Percentiles rank a stretch among this genome's conserved stretches.
Conservation (phyloP, 495 filamentous ascomycete species). For the Parmelia sp. region DNA sequence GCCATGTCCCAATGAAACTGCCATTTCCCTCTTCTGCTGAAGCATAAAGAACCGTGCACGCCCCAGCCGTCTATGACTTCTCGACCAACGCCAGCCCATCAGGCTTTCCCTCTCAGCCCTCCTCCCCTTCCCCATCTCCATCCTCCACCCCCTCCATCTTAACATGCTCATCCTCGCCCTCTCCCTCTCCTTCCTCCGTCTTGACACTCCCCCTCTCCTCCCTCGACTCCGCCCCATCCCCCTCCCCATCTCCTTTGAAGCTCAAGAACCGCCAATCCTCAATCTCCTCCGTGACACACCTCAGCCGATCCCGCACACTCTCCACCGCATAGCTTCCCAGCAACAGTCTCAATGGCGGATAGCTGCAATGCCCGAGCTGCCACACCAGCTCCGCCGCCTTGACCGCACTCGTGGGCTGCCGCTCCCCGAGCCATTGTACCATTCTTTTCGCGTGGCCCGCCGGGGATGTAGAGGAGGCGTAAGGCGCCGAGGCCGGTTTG, state of each 20-base stretch:
- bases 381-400: conserved; percentile 94
- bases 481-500: conserved; percentile 76
- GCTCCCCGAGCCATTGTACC: conserved; percentile 90
- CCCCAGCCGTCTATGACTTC: background rate
- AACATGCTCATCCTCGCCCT: conserved; percentile 17
- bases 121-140: background rate
- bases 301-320: conserved; percentile 80
- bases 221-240: background rate
- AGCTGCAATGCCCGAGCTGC: conserved; percentile 90
- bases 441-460: conserved; percentile 86
- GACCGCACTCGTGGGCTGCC: conserved; percentile 85
- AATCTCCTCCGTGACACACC: conserved; percentile 89
- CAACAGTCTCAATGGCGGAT: conserved; percentile 77
- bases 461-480: conserved; percentile 67
- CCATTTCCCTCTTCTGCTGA: background rate
- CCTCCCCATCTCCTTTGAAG: conserved; percentile 39
- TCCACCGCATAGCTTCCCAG: conserved; percentile 92
- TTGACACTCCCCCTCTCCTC: conserved; percentile 19
- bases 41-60: background rate
- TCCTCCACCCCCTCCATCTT: background rate
- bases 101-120: background rate
- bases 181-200: conserved; percentile 17
- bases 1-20: background rate
- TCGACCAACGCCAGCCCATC: background rate
- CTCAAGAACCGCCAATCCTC: conserved; percentile 86